A percentile compares a stretch with the other conserved stretches of the same genome.
Conservation (phyloP, 352 stramenopile genomes). For the Pythium insidiosum region DNA sequence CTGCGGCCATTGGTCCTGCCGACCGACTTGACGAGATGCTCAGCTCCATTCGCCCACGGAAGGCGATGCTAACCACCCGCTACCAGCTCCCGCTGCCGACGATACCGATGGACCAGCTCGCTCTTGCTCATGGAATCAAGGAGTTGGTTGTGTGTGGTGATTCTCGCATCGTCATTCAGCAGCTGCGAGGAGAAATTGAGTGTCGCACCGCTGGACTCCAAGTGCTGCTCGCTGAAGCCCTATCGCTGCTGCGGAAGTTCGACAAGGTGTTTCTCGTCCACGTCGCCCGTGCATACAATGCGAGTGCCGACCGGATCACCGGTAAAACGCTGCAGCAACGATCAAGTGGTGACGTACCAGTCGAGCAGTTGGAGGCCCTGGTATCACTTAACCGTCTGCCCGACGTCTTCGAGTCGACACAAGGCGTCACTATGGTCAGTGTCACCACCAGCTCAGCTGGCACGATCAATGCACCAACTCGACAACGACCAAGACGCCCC, state of each 20-base stretch:
- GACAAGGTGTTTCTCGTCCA: constrained; percentile 1
- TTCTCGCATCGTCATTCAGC: constrained; percentile 11
- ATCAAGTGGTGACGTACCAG: no score
- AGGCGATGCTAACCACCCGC: background rate
- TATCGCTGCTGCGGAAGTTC: constrained; percentile 1
- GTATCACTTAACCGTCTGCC: no score
- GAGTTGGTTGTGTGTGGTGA: constrained; percentile 14
- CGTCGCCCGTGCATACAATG: constrained; percentile 8
- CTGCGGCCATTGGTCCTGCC: background rate
- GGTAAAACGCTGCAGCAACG: constrained; percentile 5
- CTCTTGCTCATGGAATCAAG: background rate
- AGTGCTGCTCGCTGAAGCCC: constrained; percentile 2
- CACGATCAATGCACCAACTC: no score
- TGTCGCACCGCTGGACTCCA: constrained; percentile 5
- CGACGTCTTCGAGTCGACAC: no score
- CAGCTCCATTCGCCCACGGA: constrained; percentile 2
- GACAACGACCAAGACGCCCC: no score
- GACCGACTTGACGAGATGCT: constrained; percentile 6
- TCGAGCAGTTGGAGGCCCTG: no score
- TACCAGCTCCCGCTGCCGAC: constrained; percentile 1
- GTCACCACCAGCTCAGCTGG: no score
- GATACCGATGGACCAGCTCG: background rate
- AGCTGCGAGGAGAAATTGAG: constrained; percentile 16
- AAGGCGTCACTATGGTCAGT: no score
- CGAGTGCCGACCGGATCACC: constrained; percentile 7